Evolutionary conservation across 208 protist species (phyloP).

Genomic region (Trypanosoma avium): DNA sequence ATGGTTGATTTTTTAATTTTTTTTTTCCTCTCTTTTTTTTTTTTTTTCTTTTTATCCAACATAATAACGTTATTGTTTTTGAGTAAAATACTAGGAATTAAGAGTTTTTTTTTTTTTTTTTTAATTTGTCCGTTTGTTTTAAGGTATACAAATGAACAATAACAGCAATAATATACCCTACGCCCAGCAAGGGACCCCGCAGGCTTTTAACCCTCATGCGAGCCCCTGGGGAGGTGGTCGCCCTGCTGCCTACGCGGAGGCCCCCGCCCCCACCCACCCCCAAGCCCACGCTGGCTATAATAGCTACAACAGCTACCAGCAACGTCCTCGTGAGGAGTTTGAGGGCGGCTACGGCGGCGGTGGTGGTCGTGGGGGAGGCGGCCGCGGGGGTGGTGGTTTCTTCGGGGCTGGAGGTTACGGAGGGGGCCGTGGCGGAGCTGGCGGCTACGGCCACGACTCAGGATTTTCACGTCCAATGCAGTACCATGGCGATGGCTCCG

Average conservation of each 20-base stretch:
- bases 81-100: not conserved
- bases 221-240: slow-evolving; percentile 8
- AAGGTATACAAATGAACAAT: slow-evolving; percentile 23
- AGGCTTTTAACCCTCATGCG: slow-evolving; percentile 19
- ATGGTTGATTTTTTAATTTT: slow-evolving; percentile 21
- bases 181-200: slow-evolving; percentile 12
- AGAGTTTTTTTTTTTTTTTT: slow-evolving; percentile 15
- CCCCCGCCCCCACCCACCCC: too few species aligned
- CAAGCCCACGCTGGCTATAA: slow-evolving; percentile 24
- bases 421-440: not conserved
- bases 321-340: slow-evolving; percentile 28
- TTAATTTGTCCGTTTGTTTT: not conserved
- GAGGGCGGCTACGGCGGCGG: slow-evolving; percentile 20
- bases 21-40: slow-evolving; percentile 19
- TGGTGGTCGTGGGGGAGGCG: slow-evolving; percentile 31
- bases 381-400: slow-evolving; percentile 17
- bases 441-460: slow-evolving; percentile 7
- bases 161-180: slow-evolving; percentile 33
- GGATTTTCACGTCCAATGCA: slow-evolving; percentile 11
- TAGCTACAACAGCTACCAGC: slow-evolving; percentile 35
- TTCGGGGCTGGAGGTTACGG: slow-evolving; percentile 9
- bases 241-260: slow-evolving; percentile 8
- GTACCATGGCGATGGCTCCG: slow-evolving; percentile 24
- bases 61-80: not conserved
- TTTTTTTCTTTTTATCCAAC: not conserved